Base-by-base conservation (phyloP, 352 stramenopile genomes). In the Peronospora farinosa region DNA sequence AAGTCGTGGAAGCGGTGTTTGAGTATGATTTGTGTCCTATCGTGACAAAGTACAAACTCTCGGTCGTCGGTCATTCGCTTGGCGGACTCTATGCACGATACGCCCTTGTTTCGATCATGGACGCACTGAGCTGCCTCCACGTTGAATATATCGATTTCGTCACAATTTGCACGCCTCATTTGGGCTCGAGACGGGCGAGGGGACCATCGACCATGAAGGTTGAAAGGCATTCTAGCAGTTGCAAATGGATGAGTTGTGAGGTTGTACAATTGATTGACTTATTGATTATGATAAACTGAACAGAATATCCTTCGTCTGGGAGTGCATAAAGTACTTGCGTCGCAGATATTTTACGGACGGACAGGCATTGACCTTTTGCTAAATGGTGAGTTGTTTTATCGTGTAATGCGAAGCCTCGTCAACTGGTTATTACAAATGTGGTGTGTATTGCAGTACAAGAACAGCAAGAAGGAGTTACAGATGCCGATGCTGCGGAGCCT, bases 121-220 rank as follows among this genome's bases (percentile, higher is more conserved):
- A 69, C 3, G 56, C 65, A 40, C 60, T 92, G 37, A 59, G 45
- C 28, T 75, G 72, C n/a, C 56, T 92, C 23, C 62, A 78, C 59
- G 66, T 89, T 31, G 55, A 80, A 15, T 88, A 81, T 49, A 63
- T 84, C 27, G 84, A 81, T 47, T 92, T 92, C 38, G 63, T 86
- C 11, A 89, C 81, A 21, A 71, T 92, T 25, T 92, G 76, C 53
- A 89, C 81, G 39, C 81, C 81, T 11, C 81, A 92, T 45, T 63
- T 92, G 16, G 81, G 81, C 40, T 88, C 74, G 10, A 74, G 78
- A 13, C 64, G 76, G n/a, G 74, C 78, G 11, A 77, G 72, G 39
- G 75, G 74, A 23, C 52, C 65, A 16, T 84, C 79, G 2, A 78
- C 65, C 7, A 50, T 89, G 42, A 87, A 88, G 72, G 78, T 89